Evolutionary conservation across 108 stramenopile genomes (phyloP), one percentile per base, ranked within the genome.

Genomic region (Nitzschia palea): DNA sequence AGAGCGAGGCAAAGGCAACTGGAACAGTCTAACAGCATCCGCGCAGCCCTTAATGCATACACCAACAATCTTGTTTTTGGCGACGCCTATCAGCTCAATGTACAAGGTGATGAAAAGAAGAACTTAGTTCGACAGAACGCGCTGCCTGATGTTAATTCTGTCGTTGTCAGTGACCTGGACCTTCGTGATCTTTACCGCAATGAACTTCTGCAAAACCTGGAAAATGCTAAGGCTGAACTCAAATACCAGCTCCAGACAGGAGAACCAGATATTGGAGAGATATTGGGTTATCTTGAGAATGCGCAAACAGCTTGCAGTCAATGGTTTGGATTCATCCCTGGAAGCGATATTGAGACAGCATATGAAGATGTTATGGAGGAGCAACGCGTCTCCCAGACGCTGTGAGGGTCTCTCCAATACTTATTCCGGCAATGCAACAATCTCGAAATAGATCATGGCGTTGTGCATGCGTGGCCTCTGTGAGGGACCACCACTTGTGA

Each of bases 141-240:
- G n/a, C 71, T 91, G 60, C 89, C 89, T 0, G 64, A 71, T 55
- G 78, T 81, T 1, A 78, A 37, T 25, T 60, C 73, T n/a, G 90
- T 91, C n/a, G 84, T 92, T 53, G 70, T 71, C 40, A 77, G 82
- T 64, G 88, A 93, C 73, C 67, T 93, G 56, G 91, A 93, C 69
- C 68, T 85, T 20, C 68, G 91, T 9, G 84, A 93, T 72, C 78
- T 93, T 58, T 82, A 79, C 62, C 68, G 91, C 30, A 93, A 93
- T 80, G 83, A 74, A 26, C 48, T 87, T 0, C 67, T 82, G 52
- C 78, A 79, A 18, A 60, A 71, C 15, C 58, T 86, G 54, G 87
- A 93, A 27, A 88, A 93, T 78, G 80, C 82, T 1, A 77, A 60
- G 55, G 86, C 86, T 12, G 87, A 89, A 50, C 68, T 74, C 55